Evolutionary conservation across 352 stramenopile species (phyloP).

Genomic region (Phytophthora tubulina): DNA sequence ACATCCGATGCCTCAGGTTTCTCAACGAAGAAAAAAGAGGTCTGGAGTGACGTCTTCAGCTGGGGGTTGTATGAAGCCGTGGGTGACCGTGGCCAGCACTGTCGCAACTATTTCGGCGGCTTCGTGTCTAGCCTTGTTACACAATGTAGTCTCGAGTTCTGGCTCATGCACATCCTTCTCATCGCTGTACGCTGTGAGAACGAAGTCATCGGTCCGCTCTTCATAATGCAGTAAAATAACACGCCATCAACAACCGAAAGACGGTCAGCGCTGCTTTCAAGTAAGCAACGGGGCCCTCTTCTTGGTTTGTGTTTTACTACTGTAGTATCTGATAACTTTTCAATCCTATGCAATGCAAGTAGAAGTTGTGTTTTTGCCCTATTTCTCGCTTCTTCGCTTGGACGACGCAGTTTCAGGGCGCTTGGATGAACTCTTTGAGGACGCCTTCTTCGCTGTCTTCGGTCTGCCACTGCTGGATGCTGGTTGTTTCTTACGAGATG

Average conservation of each 20-base stretch:
- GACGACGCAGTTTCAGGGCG: slow-evolving; percentile 65
- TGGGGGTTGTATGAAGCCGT: slow-evolving; percentile 69
- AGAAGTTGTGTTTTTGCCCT: slow-evolving; percentile 11
- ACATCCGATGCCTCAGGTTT: slow-evolving; percentile 29
- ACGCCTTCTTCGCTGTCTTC: slow-evolving; percentile 71
- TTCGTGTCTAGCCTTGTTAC: slow-evolving; percentile 57
- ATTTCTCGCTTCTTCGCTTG: slow-evolving; percentile 68
- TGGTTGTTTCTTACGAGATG: slow-evolving; percentile 56
- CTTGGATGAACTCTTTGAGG: slow-evolving; percentile 61
- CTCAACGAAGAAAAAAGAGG: slow-evolving; percentile 33
- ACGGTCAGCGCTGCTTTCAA: slow-evolving; percentile 5
- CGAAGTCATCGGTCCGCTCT: slow-evolving; percentile 64
- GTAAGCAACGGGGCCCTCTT: slow-evolving; percentile 25
- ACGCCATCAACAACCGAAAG: slow-evolving; percentile 24
- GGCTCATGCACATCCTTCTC: slow-evolving; percentile 75
- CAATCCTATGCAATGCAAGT: neutral
- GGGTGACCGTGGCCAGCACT: slow-evolving; percentile 50
- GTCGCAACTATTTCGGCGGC: slow-evolving; percentile 70
- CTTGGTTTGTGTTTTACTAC: slow-evolving; percentile 11
- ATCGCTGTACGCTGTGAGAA: slow-evolving; percentile 75
- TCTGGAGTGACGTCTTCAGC: slow-evolving; percentile 72
- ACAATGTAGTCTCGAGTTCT: slow-evolving; percentile 63
- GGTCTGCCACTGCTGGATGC: slow-evolving; percentile 41
- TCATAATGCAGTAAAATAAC: slow-evolving; percentile 51
- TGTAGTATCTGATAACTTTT: neutral